Base-by-base conservation (phyloP, 768 basidiomycete species). In the Calocybe indica region DNA sequence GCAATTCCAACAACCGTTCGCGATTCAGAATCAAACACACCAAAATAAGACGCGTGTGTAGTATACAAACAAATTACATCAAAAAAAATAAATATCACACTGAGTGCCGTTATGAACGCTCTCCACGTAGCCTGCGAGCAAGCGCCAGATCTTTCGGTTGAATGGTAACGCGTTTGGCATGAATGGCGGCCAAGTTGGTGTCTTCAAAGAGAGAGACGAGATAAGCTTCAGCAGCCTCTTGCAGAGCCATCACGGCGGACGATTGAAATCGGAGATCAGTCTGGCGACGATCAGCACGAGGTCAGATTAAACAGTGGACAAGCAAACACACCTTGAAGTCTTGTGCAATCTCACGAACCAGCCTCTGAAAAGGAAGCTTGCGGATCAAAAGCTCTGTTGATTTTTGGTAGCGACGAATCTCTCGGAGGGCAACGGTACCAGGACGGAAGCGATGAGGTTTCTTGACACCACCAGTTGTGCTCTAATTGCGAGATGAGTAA, bases 371-470 rank as follows among this genome's bases (percentile, higher is more conserved):
- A 56, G 78, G 77, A 15, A 78, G 75, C 63, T 81, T 82, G 58
- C 79, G 74, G 59, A 82, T 81, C 51, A 82, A 72, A 33, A 82
- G 68, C 61, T 82, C 79, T 29, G 80, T 82, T 10, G 76, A 79
- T 62, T 81, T 80, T 56, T 81, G 79, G 63, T 80, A 78, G 32
- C 76, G 73, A 55, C 83, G 69, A 57, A 85, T 86, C 69, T 87
- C 83, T 69, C 83, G 81, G 50, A 87, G 77, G 56, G 85, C 84
- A 65, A 87, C 83, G 42, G 83, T 86, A 65, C 84, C 85, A 48
- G 84, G 84, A 66, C 82, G 77, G 76, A 85, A 87, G 48, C 85
- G 78, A 80, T 85, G 85, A 55, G 84, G 84, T 70, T 85, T 86
- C 80, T 87, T 88, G 64, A 88, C 82, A 64, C 82, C 82, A 62